These are phyloP conservation scores for Populus ilicifolia DNA, from an alignment of 345 rosid genomes.

Conservation along the genomic window DNA sequence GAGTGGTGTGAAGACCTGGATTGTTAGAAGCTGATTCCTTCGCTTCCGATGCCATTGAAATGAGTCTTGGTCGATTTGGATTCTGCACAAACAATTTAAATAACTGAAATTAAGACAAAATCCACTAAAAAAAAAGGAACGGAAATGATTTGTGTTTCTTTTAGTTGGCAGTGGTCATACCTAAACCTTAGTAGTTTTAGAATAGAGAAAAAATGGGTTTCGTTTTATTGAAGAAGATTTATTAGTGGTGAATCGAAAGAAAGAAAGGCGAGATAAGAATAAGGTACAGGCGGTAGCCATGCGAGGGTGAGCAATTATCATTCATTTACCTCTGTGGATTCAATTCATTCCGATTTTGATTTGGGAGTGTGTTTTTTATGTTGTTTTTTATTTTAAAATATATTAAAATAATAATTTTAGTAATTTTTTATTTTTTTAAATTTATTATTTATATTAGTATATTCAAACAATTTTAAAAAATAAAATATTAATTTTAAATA, in stretches of 20 bases:
- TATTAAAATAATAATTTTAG: no score
- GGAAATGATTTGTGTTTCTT: not conserved
- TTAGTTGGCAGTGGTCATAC: not conserved
- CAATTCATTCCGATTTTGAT: no score
- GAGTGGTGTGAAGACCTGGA: constrained; percentile 61
- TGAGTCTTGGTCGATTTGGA: constrained; percentile 25
- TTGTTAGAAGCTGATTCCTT: constrained; percentile 71
- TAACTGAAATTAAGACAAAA: not conserved
- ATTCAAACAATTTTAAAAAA: no score
- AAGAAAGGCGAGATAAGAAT: constrained; percentile 5
- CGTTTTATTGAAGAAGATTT: not conserved
- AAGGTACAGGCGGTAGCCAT: constrained; percentile 4
- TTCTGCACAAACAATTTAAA: constrained; percentile 1
- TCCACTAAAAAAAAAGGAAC: not conserved
- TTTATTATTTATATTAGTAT: no score
- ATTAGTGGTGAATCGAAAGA: not conserved
- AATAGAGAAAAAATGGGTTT: not conserved
- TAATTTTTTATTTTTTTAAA: no score
- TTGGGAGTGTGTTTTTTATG: not conserved
- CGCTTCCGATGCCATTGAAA: constrained; percentile 66
- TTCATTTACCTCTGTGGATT: no score
- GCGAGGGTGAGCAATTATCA: not conserved
- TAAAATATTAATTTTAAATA: no score
- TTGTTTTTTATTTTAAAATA: not conserved
- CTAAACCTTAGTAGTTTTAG: not conserved